Conservation (phyloP, 257 asterid genomes). For the Solanum etuberosum region DNA sequence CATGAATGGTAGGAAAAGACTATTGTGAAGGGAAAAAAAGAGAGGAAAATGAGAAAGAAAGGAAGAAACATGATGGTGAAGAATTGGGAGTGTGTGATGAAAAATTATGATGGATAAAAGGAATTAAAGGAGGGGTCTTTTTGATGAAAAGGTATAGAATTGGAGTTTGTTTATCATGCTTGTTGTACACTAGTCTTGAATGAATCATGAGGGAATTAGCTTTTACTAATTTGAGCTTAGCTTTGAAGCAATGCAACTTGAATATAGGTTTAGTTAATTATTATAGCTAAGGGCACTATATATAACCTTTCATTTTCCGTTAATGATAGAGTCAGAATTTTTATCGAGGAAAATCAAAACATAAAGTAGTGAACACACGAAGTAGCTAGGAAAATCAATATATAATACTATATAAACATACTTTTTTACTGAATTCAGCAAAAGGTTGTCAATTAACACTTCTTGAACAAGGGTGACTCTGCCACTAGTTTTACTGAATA, state of each 20-base stretch:
- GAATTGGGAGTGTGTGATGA: neutral
- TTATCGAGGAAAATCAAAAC: neutral
- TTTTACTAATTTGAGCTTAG: neutral
- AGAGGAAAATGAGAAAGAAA: neutral
- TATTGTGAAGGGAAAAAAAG: conserved; percentile 7
- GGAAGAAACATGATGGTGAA: conserved; percentile 2
- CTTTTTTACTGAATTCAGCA: neutral
- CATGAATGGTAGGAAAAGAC: conserved; percentile 43
- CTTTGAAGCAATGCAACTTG: neutral
- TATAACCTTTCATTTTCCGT: neutral
- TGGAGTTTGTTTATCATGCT: neutral
- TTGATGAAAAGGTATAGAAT: neutral
- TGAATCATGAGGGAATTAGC: neutral
- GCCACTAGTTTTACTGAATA: neutral
- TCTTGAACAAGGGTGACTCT: neutral
- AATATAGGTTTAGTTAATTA: neutral
- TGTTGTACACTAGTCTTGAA: neutral
- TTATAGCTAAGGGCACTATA: neutral
- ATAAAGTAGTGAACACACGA: neutral
- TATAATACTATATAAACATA: neutral
- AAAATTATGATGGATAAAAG: neutral
- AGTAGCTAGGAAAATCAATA: neutral
- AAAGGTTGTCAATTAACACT: neutral
- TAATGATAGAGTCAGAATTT: neutral
- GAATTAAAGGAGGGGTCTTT: neutral